Base-by-base conservation (phyloP, 2,329 filamentous ascomycete genomes). In the Periglandula ipomoeae region DNA sequence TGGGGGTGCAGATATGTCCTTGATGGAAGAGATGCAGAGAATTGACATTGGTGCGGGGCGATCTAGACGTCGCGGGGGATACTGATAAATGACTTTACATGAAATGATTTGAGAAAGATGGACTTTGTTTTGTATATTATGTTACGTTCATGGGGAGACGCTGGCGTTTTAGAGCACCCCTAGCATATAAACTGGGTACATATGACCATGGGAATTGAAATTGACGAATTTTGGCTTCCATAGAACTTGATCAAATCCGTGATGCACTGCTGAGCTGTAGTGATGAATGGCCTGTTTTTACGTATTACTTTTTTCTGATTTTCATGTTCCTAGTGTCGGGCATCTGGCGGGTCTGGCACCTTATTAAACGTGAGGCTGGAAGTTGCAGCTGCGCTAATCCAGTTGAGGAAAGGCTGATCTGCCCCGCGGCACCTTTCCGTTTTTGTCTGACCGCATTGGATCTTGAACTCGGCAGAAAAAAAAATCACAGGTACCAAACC, bases 1-100 rank as follows among this genome's bases (percentile, higher is more conserved):
- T 30, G 68, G 63, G 46, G 66, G 62, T 15, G 64, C 66, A 23
- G 74, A 74, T 49, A 71, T 78, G 64, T 79, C 83, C 19, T 66
- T 90, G 46, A 76, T 85, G 65, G 73, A 87, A 53, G 86, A 90
- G 66, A 77, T 90, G 73, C 81, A 75, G 57, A 71, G 72, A 43
- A 84, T 85, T 52, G 80, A 85, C 57, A 76, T 85, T 54, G 81
- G 81, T n/a, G 70, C 70, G 22, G 81, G 79, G 3, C 69, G 80
- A 50, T 75, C 76, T 23, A 69, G 77, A 57, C 68, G 78, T 40
- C 72, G 75, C 46, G 68, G 69, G 27, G 69, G 68, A 22, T 71
- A 70, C 52, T 71, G 50, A 65, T 17, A 32, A 23, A 13, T 7
- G n/a, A 20, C 10, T 19, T 20, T 6, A 44, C 39, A 53, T 19